Conservation (phyloP, 306 rosid genomes). For the Quercus engelmannii region DNA sequence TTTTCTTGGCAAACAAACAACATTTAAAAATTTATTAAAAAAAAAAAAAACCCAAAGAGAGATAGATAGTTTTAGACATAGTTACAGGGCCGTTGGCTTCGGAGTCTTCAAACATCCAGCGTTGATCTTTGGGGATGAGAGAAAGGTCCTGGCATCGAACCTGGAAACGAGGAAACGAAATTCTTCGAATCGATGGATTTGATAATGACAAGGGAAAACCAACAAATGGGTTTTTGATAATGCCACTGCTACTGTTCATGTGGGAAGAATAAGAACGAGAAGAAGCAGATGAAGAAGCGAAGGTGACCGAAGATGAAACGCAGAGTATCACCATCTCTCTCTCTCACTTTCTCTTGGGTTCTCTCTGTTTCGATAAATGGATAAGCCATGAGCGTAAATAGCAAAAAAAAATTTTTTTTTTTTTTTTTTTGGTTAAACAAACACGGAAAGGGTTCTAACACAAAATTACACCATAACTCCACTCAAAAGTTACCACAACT, state of each 20-base stretch:
- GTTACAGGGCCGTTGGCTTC: constrained; percentile 72
- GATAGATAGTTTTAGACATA: constrained; percentile 3
- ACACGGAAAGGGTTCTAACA: too few species aligned
- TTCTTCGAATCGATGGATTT: constrained; percentile 30
- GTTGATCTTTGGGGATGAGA: constrained; percentile 45
- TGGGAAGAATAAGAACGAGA: constrained; percentile 27
- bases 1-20: not conserved
- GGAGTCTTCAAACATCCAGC: constrained; percentile 74
- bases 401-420: too few species aligned
- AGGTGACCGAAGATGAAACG: constrained; percentile 37
- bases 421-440: too few species aligned
- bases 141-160: constrained; percentile 46
- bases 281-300: constrained; percentile 30
- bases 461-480: too few species aligned
- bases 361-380: not conserved
- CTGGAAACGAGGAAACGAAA: constrained; percentile 30
- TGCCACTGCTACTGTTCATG: not conserved
- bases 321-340: constrained; percentile 28
- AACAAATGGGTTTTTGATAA: constrained; percentile 32
- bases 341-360: not conserved
- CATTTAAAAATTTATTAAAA: not conserved
- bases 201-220: constrained; percentile 33
- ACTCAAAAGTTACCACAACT: too few species aligned
- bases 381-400: constrained; percentile 20
- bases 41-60: not conserved